Base-by-base conservation (phyloP, 164 flowering plant species). In the Annona squamosa region DNA sequence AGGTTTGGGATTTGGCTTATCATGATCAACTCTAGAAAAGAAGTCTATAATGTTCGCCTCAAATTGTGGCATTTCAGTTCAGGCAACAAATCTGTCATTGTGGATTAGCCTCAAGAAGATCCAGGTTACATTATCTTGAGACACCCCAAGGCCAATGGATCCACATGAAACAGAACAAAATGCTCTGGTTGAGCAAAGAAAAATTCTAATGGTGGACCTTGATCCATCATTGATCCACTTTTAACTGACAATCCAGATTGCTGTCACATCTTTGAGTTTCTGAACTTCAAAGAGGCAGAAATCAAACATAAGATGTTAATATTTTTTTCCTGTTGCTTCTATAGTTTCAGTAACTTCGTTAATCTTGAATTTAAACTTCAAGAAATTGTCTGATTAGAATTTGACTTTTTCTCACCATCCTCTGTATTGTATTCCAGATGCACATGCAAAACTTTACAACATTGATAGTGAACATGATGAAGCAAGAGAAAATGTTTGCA, bases 401-500 rank as follows among this genome's bases (percentile, higher is more conserved):
- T 4, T 47, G 59, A 17, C 2, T 52, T 5, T 48, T 61, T 43
- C 72, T 68, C 57, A 71, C 57, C 19, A 16, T 7, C 41, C 56
- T 73, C 18, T 5, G 48, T 76, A 42, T 64, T 76, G 42, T n/a
- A 1, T 48, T 80, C 64, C 86, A 96, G 99, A 77, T 83, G 74
- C 82, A 96, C 75, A 96, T 96, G 99, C 80, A 93, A 87, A 91
- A 78, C 74, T 96, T 96, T 85, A 87, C 84, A 18, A 88, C 97
- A 61, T 83, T 67, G 41, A 91, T 92, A 56, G 98, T 96, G 74
- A 81, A 89, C 71, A 73, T 87, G 74, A 91, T 93, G 99, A 96
- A 96, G 89, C 73, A 79, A 66, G 97, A 93, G 84, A 91, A 91
- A 78, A 81, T 93, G 76, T 95, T 93, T 78, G 97, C 95, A 56